Percentiles rank a stretch among this genome's conserved stretches.
Conservation (phyloP, 2,329 filamentous ascomycete genomes). For the Dothistroma septosporum region DNA sequence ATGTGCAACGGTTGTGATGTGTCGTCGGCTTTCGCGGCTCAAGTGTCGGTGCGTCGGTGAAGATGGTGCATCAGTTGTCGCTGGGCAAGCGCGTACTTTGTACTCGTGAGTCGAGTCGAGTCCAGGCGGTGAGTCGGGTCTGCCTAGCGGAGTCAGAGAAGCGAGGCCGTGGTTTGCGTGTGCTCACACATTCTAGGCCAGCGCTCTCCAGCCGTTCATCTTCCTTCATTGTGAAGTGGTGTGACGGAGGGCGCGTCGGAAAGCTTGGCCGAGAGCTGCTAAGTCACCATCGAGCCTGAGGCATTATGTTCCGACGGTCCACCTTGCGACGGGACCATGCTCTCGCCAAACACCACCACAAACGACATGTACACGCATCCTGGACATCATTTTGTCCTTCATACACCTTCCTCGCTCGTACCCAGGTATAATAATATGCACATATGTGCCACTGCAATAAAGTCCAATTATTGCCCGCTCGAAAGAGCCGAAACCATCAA, state of each 20-base stretch:
- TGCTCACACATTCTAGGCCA: not conserved
- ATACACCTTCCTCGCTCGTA: not conserved
- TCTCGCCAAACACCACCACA: not conserved
- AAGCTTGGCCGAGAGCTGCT: not conserved
- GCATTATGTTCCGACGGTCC: not conserved
- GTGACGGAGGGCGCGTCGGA: not conserved
- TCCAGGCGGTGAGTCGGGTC: not conserved
- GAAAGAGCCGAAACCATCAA: not conserved
- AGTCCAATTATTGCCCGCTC: not conserved
- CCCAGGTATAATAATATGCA: not conserved
- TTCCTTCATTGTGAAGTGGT: not conserved
- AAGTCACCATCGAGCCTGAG: not conserved
- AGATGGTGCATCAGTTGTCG: not conserved
- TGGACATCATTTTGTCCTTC: not conserved
- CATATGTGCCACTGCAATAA: not conserved
- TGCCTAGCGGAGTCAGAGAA: not conserved
- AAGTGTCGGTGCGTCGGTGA: not conserved
- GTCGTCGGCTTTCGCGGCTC: not conserved
- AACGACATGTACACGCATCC: not conserved
- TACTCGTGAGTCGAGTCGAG: no score
- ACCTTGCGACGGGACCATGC: not conserved
- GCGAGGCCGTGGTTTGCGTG: not conserved
- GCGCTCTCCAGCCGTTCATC: not conserved
- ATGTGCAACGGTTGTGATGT: not conserved
- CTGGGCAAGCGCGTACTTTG: not conserved